Base-by-base conservation (phyloP, 1,139 yeast genomes). In the Hansenula sp. region DNA sequence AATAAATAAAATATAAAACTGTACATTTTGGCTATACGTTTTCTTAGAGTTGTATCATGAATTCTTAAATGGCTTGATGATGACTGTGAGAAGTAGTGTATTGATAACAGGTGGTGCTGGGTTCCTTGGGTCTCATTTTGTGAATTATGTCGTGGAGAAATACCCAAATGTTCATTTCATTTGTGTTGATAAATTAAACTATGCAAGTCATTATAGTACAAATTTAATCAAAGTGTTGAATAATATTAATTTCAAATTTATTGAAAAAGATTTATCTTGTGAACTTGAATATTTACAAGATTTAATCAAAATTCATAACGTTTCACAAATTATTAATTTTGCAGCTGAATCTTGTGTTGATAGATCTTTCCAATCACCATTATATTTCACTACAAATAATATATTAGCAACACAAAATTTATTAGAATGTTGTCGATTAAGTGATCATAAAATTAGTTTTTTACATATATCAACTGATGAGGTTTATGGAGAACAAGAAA, bases 341-440 rank as follows among this genome's bases (percentile, higher is more conserved):
- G 84, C 84, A 0, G 84, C 83, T 6, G 79, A 77, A 47, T 69
- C 79, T 30, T 71, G 73, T 48, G 84, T 78, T 9, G 83, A 77
- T 52, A 64, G 64, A 34, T 75, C 81, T 12, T 77, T 77, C 46
- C 55, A 57, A 3, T 56, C 65, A 35, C 80, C 82, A 0, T 42
- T 63, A n/a, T 59, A 57, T 37, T 77, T 75, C 53, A 68, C 78
- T 14, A 46, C 48, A 17, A 74, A 76, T 40, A 78, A 78, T 46
- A 67, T 75, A 2, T 34, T 73, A 6, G 69, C 77, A 11, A 72
- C 80, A 0, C 79, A 74, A 46, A 71, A 69, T 29, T 47, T 78
- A 24, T 60, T 78, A 14, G 82, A 78, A 53, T 62, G 66, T 32
- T 56, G 63, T 38, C 59, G 73, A 29, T 44, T 50, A 28, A 40